Evolutionary conservation across 23 red algal genomes (phyloP).

Genomic region (Agarophyton chilense): DNA sequence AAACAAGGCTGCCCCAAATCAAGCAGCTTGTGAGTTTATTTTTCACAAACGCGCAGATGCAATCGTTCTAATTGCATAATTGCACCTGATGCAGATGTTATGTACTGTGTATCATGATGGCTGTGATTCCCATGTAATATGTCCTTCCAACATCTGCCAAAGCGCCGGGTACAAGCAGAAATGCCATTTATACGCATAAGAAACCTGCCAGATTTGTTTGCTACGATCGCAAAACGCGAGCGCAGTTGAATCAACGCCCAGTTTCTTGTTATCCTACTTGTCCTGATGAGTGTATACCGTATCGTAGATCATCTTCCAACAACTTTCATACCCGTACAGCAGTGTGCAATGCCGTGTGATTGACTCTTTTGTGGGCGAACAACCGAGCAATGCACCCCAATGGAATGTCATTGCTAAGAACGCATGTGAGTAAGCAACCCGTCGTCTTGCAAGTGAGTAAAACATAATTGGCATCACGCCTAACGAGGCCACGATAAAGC

Average conservation of each 20-base stretch:
- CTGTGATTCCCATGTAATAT: conserved; percentile 49
- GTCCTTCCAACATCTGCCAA: conserved; percentile 18
- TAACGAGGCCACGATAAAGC: conserved; percentile 48
- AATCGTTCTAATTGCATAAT: conserved; percentile 15
- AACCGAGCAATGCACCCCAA: conserved; percentile 85
- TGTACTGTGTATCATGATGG: conserved; percentile 12
- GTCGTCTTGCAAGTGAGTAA: conserved; percentile 92
- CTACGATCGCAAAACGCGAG: conserved; percentile 59
- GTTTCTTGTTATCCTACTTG: conserved; percentile 61
- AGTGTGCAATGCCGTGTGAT: conserved; percentile 30
- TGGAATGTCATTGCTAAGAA: conserved; percentile 87
- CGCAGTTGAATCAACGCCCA: conserved; percentile 74
- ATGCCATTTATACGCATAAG: conserved; percentile 16
- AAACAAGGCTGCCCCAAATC: conserved; percentile 35
- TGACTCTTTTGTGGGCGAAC: conserved; percentile 46
- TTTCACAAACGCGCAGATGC: conserved; percentile 44
- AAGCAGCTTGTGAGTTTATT: conserved; percentile 41
- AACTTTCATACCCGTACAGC: conserved; percentile 68
- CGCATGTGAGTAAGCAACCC: conserved; percentile 75
- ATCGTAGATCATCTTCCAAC: conserved; percentile 96
- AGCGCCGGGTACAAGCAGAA: conserved; percentile 27
- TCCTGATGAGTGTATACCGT: conserved; percentile 94
- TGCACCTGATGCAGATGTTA: conserved; percentile 13
- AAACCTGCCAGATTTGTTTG: conserved; percentile 14
- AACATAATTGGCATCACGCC: conserved; percentile 58